Evolutionary conservation across 805 yeast species (phyloP), one percentile per base, ranked within the genome.

Genomic region (Yamadazyma kitorensis): DNA sequence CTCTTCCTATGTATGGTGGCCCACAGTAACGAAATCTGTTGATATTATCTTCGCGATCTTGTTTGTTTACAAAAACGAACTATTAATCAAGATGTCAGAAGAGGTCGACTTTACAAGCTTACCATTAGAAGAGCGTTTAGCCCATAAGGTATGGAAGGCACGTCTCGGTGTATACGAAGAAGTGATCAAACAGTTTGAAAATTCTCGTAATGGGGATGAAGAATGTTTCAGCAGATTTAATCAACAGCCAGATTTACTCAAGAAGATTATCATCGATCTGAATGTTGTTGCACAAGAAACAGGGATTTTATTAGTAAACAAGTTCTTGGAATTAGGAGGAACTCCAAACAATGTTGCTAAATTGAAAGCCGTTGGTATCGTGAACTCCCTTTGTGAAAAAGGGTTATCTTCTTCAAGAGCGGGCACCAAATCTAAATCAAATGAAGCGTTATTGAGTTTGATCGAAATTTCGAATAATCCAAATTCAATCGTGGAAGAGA

Each of bases 271-370:
- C 6, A 68, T 76, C 3, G 98, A 93, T 54, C 56, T 82, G 20
- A 93, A 93, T 53, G 96, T 88, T 13, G 93, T 83, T 12, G 95
- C 98, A 0, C 95, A 88, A 44, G 98, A 93, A 51, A 64, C 82
- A 2, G 98, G 86, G 4, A 63, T 87, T 14, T 54, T 61, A 3
- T 71, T 84, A 6, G 55, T 86, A 5, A 59, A 59, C 10, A 68
- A 76, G 4, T 73, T 76, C 48, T 59, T 84, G 27, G 74, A 76
- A 47, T 72, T 57, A 49, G 84, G 85, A 2, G 82, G 80, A 0
- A 51, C 55, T 2, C 37, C 73, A 0, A 47, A 52, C 2, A 70
- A 54, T 4, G 62, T 72, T 30, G 27, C 55, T 5, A 64, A 59
- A 42, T 49, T 78, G 14, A 69, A 77, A 41, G 45, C 51, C 8